Percentiles rank a stretch among this genome's conserved stretches.
These are phyloP conservation scores for Ceratobasidium sp. DNA, from an alignment of 1,284 basidiomycete species.

Conservation along the genomic window DNA sequence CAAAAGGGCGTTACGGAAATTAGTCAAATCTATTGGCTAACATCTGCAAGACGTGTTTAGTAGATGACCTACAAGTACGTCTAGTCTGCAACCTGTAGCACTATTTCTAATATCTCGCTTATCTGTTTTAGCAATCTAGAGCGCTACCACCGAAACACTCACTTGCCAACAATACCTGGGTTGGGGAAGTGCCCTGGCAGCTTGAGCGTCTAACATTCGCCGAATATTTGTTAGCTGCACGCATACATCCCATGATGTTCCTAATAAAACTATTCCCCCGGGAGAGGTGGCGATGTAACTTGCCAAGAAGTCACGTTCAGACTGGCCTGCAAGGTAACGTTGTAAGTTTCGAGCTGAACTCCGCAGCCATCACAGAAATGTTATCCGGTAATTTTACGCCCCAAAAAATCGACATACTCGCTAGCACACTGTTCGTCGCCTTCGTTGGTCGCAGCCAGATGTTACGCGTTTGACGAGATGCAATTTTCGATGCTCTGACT, in stretches of 20 bases:
- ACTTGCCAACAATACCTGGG: constrained; percentile 59
- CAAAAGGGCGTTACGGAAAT: not conserved
- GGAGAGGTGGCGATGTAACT: constrained; percentile 48
- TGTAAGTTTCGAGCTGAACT: constrained; percentile 55
- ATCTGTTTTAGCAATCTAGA: no score
- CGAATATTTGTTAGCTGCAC: constrained; percentile 55
- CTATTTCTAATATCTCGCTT: no score
- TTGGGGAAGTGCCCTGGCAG: constrained; percentile 55
- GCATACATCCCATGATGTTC: constrained; percentile 54
- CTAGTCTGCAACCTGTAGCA: no score
- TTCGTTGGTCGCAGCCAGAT: constrained; percentile 56
- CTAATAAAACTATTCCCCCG: constrained; percentile 58
- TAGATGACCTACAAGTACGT: no score
- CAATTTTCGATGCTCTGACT: no score
- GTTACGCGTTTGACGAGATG: constrained; percentile 54
- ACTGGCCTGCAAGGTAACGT: constrained; percentile 58
- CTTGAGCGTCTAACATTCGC: constrained; percentile 54
- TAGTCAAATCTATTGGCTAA: not conserved
- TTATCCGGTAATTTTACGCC: constrained; percentile 58
- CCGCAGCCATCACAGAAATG: constrained; percentile 54
- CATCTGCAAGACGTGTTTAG: not conserved
- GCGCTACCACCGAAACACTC: constrained; percentile 51
- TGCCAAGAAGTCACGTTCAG: constrained; percentile 52
- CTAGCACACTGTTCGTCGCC: constrained; percentile 57
- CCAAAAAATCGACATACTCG: constrained; percentile 53